Base-by-base conservation (phyloP, 805 yeast genomes). In the Saturnispora mendoncae region DNA sequence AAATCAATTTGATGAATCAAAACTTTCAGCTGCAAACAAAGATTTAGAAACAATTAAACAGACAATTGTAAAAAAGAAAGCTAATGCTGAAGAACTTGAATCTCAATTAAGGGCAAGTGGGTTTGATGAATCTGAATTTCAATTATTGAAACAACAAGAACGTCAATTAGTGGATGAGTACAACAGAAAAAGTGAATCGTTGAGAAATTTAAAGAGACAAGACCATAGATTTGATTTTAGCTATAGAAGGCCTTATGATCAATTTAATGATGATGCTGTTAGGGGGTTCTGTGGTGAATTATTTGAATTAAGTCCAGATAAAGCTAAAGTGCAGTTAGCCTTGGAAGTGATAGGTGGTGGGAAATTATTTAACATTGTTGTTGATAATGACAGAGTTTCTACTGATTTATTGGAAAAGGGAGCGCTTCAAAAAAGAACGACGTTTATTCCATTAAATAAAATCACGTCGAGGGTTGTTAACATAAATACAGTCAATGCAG, bases 311-410 rank as follows among this genome's bases (percentile, higher is more conserved):
- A 18, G 28, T 7, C 71, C 72, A 14, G 76, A 78, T 33, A 56
- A 67, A 1, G 74, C 80, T 37, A 56, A 62, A 41, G 76, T 79
- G 41, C 80, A 94, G 1, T 68, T 80, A 20, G 98, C 99, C 1
- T 65, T 92, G 27, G 97, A 92, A 60, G 81, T 85, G 2, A 81
- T 94, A 57, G 98, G 97, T 2, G 99, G 98, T 36, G 94, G 90
- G 4, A 69, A 88, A 51, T 61, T 94, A 24, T 94, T 77, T 58
- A 87, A 88, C 53, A 84, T 94, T 27, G 86, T 92, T 38, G 97
- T 94, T 24, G 97, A 87, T 52, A 80, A 76, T 46, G 94, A 90
- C 44, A 75, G 67, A 15, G 80, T 85, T 3, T 97, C 94, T n/a
- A 71, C 94, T 0, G 81, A 79, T 42, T 61, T 92, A 8, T 68